Evolutionary conservation across 495 filamentous ascomycete genomes (phyloP).

Genomic region (Penicillium nucicola): DNA sequence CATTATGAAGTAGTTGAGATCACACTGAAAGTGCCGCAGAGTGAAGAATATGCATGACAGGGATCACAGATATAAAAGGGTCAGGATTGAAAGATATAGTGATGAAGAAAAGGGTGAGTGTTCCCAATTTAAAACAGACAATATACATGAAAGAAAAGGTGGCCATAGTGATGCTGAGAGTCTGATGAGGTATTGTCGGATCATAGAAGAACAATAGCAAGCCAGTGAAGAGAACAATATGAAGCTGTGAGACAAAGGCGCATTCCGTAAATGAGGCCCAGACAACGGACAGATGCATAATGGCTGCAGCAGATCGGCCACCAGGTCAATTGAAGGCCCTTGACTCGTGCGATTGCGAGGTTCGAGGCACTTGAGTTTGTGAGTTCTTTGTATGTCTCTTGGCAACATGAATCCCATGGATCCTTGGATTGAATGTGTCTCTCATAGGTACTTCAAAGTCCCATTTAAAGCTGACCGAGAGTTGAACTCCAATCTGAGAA

Average conservation of each 20-base stretch:
- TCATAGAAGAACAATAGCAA: conserved; percentile 23
- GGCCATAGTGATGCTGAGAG: not conserved
- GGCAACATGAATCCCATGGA: too few relatives aligned
- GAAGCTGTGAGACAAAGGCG: conserved; percentile 13
- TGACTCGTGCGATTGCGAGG: not conserved
- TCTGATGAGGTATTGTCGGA: conserved; percentile 2
- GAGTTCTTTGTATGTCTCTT: conserved; percentile 9
- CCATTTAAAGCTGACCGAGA: too few relatives aligned
- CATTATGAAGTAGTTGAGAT: not conserved
- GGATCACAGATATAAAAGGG: not conserved
- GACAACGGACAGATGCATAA: not conserved
- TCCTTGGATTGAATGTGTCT: too few relatives aligned
- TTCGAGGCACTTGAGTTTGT: conserved; percentile 1
- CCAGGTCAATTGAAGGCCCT: not conserved
- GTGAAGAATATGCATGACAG: not conserved
- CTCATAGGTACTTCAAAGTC: too few relatives aligned
- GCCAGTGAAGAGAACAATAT: conserved; percentile 22
- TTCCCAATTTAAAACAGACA: too few relatives aligned
- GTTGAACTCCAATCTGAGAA: too few relatives aligned
- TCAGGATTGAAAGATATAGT: not conserved
- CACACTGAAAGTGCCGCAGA: not conserved
- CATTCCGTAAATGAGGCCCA: not conserved
- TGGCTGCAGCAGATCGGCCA: conserved; percentile 1
- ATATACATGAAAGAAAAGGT: not conserved
- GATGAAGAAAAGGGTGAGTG: too few relatives aligned